phyloP scores from a whole-genome alignment of 129 eudicot species.

The Flaveria sonorensis region DNA sequence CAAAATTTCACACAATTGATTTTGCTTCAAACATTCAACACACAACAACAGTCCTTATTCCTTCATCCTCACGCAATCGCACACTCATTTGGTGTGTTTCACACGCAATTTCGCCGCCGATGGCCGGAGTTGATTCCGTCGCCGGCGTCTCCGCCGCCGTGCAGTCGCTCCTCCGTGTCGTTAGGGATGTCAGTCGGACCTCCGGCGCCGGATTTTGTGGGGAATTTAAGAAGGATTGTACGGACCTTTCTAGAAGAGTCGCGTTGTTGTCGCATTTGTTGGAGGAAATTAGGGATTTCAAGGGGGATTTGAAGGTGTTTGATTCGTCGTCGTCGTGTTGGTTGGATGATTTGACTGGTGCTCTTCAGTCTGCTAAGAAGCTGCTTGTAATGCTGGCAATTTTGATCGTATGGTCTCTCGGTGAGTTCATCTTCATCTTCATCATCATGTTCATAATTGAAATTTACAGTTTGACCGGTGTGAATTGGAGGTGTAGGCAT shows the following conservation, averaged over 20 bases:
- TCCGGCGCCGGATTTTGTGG: constrained; percentile 59
- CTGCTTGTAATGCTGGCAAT: constrained; percentile 53
- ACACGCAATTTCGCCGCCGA: constrained; percentile 30
- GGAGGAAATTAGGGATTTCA: constrained; percentile 75
- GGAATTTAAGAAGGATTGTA: constrained; percentile 73
- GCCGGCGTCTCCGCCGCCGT: constrained; percentile 31
- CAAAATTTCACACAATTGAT: neutral
- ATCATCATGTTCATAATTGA: neutral
- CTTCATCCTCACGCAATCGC: constrained; percentile 4
- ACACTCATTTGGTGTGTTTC: neutral
- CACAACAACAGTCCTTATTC: neutral
- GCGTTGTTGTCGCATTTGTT: constrained; percentile 73
- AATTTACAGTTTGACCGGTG: neutral
- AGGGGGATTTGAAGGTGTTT: constrained; percentile 29
- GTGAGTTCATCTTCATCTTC: constrained; percentile 41
- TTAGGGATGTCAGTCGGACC: constrained; percentile 52
- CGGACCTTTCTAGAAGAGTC: constrained; percentile 68
- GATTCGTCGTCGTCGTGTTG: constrained; percentile 46
- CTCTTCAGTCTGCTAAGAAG: constrained; percentile 64
- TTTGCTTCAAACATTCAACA: neutral
- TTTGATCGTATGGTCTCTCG: constrained; percentile 56
- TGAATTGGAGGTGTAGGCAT: no score
- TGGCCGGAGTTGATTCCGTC: constrained; percentile 56
- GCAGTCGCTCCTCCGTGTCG: constrained; percentile 55
- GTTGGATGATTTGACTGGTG: constrained; percentile 49